These are phyloP conservation scores for Penicillium ucsense DNA, from an alignment of 495 filamentous ascomycete genomes.

Conservation along the genomic window DNA sequence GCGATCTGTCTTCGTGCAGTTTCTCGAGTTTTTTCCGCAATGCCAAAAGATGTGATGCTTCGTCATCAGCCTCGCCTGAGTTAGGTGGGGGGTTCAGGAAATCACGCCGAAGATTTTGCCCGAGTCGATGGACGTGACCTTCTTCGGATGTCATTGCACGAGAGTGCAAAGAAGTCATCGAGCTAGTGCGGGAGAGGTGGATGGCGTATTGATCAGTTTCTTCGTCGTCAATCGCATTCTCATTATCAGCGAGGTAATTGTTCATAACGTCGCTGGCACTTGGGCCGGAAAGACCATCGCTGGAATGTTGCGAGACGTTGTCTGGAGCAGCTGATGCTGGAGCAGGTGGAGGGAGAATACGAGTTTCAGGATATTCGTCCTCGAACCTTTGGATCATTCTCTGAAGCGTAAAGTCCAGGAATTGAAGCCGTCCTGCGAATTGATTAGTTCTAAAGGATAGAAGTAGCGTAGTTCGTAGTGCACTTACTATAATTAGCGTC, in stretches of 20 bases:
- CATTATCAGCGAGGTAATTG: slow-evolving; percentile 24
- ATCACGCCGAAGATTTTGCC: slow-evolving; percentile 69
- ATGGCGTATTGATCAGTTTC: slow-evolving; percentile 37
- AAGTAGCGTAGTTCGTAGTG: not conserved
- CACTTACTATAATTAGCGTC: slow-evolving; percentile 69
- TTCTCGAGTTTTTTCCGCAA: slow-evolving; percentile 55
- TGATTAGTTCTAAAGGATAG: slow-evolving; percentile 10
- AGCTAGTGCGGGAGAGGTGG: slow-evolving; percentile 58
- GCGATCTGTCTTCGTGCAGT: slow-evolving; percentile 47
- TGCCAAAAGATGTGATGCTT: slow-evolving; percentile 47
- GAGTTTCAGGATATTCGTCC: slow-evolving; percentile 87
- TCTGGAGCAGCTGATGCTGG: slow-evolving; percentile 16
- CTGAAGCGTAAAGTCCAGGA: slow-evolving; percentile 81
- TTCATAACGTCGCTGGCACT: slow-evolving; percentile 26
- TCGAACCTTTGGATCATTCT: slow-evolving; percentile 93
- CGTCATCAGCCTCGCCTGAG: slow-evolving; percentile 22
- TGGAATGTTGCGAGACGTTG: slow-evolving; percentile 31
- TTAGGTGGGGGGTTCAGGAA: slow-evolving; percentile 41
- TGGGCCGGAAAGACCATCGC: slow-evolving; percentile 27
- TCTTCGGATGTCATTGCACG: slow-evolving; percentile 79
- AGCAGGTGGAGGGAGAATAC: slow-evolving; percentile 33
- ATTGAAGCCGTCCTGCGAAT: slow-evolving; percentile 62
- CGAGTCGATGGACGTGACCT: slow-evolving; percentile 75
- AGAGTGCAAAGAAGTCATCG: slow-evolving; percentile 69
- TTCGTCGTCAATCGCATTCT: slow-evolving; percentile 37